Evolutionary conservation across 257 asterid genomes (phyloP), one percentile per base, ranked within the genome.

Genomic region (Scutellaria galericulata): DNA sequence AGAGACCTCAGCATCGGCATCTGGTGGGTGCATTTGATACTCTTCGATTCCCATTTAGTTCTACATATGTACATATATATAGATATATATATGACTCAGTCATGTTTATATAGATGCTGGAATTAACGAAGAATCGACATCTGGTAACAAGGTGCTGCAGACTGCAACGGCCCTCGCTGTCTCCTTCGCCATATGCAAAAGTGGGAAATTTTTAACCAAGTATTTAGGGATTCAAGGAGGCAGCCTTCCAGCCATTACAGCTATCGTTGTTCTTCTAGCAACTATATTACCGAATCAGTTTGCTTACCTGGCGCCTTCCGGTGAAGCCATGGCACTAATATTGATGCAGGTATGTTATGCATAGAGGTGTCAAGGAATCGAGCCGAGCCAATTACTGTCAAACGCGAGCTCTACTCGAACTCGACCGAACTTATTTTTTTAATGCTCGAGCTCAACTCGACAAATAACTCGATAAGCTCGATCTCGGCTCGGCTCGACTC

Each of bases 311-410:
- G 95, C 98, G 8, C 96, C 98, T 40, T 85, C 98, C 48, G 96
- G 98, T 18, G 98, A 93, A 78, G 96, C 96, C 70, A 87, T 93
- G 95, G 97, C 97, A 5, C 20, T 93, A 78, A 87, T 93, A 39
- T 72, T 93, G 75, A 87, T 93, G 98, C 98, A 93, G 97, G 98
- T 90, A 53, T 52, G 42, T 31, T 31, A 31, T 31, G 37, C 18
- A 18, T 18, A 18, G 18, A 18, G 18, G 18, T 18, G 18, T 18
- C 0, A 18, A 18, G 18, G 18, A 18, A 18, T 18, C 18, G 18
- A 18, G 18, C 18, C 18, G 18, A 18, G 18, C 18, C 18, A 18
- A 18, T 0, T 18, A 18, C 18, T 18, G 18, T 18, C 18, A 18
- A 18, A 18, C 18, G 18, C 18, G 18, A 18, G 18, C 18, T 18